Percentiles rank a stretch among this genome's conserved stretches.
phyloP scores from a whole-genome alignment of 176 grass and related monocot species.

The Dendrocalamus sinicus region DNA sequence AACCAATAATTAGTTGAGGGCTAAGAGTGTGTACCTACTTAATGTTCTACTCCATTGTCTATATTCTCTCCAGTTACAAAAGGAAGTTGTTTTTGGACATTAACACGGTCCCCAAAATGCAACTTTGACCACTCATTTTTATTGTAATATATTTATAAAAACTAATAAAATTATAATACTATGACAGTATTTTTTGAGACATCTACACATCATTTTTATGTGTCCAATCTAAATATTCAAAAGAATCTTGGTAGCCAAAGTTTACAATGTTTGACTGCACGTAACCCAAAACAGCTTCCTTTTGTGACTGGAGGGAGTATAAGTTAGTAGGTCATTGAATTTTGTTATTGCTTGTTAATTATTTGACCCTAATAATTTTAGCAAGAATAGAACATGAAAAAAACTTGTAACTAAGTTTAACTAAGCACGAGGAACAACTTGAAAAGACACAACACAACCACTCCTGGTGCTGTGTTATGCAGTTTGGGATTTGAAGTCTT shows the following conservation, averaged over 20 bases:
- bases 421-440: not conserved
- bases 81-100: no score
- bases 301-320: no score
- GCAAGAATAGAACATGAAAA: not conserved
- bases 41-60: not conserved
- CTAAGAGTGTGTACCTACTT: conserved; percentile 14
- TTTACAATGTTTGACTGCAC: no score
- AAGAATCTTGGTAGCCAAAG: no score
- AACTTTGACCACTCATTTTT: no score
- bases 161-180: no score
- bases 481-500: conserved; percentile 12
- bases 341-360: conserved; percentile 30
- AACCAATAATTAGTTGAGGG: conserved; percentile 3
- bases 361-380: conserved; percentile 19
- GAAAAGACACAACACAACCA: conserved; percentile 6
- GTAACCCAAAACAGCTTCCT: no score
- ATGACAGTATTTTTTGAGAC: no score
- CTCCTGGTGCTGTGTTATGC: not conserved
- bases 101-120: no score
- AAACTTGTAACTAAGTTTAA: not conserved
- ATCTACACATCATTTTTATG: no score
- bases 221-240: no score
- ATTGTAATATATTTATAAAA: no score
- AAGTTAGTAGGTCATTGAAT: not conserved
- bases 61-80: not conserved